phyloP scores from a whole-genome alignment of 2,329 filamentous ascomycete species.

The Orbilia oligospora region DNA sequence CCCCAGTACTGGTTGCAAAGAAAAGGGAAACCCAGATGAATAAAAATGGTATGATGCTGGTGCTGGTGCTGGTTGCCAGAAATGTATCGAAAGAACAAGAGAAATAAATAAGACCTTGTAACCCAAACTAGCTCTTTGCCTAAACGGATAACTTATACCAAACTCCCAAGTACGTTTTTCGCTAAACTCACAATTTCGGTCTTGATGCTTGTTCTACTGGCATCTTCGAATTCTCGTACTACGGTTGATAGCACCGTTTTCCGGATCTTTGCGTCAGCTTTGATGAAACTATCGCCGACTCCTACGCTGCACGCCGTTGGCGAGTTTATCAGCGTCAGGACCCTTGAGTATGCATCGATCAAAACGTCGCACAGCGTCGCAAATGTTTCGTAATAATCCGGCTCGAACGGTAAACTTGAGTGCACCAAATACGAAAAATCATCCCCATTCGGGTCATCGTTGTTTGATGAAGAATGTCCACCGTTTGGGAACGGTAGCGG shows the following conservation, averaged over 20 bases:
- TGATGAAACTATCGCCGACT: constrained; percentile 87
- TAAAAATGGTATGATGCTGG: constrained; percentile 21
- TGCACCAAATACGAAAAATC: constrained; percentile 91
- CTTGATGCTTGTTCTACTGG: constrained; percentile 81
- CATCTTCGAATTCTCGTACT: constrained; percentile 93
- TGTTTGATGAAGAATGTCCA: constrained; percentile 53
- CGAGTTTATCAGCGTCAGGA: constrained; percentile 81
- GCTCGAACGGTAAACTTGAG: constrained; percentile 93
- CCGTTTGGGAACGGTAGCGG: constrained; percentile 31
- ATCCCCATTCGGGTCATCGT: constrained; percentile 68
- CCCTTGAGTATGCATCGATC: constrained; percentile 88
- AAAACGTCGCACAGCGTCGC: constrained; percentile 94
- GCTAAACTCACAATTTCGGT: constrained; percentile 87
- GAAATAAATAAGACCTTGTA: constrained; percentile 13
- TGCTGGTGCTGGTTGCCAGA: constrained; percentile 27
- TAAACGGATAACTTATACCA: constrained; percentile 73
- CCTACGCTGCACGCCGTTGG: constrained; percentile 79
- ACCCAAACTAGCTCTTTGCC: constrained; percentile 24
- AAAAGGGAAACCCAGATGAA: constrained; percentile 39
- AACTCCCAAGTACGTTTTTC: constrained; percentile 87
- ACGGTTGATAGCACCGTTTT: constrained; percentile 91
- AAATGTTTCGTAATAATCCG: constrained; percentile 97
- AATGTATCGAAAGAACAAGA: constrained; percentile 12
- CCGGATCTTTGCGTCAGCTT: constrained; percentile 86
- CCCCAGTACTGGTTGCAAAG: neutral